phyloP scores from a whole-genome alignment of 2,329 filamentous ascomycete genomes.

The Aspergillus fischeri region DNA sequence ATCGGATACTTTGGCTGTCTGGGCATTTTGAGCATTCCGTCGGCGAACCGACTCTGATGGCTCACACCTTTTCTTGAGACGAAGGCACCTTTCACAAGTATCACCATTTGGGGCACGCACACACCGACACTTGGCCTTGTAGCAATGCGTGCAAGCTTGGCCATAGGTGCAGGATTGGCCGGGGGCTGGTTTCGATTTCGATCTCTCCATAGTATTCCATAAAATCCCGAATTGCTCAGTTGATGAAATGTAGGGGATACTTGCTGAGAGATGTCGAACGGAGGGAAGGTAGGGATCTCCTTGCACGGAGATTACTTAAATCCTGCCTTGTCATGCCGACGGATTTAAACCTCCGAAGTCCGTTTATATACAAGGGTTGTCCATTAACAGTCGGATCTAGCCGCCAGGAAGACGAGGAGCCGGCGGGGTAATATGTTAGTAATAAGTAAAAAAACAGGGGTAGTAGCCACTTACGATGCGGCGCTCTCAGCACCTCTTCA shows the following conservation, averaged over 20 bases:
- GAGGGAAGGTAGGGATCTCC: background rate
- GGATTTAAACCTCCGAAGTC: slow-evolving; percentile 10
- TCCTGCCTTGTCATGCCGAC: background rate
- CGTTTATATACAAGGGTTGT: background rate
- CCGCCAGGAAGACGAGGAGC: too few species aligned
- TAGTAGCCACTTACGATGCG: too few species aligned
- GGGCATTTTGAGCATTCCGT: slow-evolving; percentile 12
- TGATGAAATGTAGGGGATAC: background rate
- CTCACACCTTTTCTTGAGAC: slow-evolving; percentile 33
- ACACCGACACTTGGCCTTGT: slow-evolving; percentile 30
- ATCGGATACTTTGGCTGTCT: slow-evolving; percentile 23
- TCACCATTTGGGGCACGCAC: slow-evolving; percentile 15
- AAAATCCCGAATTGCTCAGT: background rate
- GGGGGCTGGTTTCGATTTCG: background rate
- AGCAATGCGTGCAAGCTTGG: slow-evolving; percentile 26
- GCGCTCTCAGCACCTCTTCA: too few species aligned
- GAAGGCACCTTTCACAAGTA: slow-evolving; percentile 31
- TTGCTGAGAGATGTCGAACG: background rate
- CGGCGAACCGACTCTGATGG: slow-evolving; percentile 33
- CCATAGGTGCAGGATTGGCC: slow-evolving; percentile 22
- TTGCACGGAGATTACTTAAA: background rate
- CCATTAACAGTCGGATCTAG: too few species aligned
- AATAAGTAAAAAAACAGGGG: too few species aligned
- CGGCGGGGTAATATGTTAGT: too few species aligned
- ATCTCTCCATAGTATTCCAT: slow-evolving; percentile 12